Conservation (phyloP, 345 rosid genomes). For the Melaleuca quinquenervia region DNA sequence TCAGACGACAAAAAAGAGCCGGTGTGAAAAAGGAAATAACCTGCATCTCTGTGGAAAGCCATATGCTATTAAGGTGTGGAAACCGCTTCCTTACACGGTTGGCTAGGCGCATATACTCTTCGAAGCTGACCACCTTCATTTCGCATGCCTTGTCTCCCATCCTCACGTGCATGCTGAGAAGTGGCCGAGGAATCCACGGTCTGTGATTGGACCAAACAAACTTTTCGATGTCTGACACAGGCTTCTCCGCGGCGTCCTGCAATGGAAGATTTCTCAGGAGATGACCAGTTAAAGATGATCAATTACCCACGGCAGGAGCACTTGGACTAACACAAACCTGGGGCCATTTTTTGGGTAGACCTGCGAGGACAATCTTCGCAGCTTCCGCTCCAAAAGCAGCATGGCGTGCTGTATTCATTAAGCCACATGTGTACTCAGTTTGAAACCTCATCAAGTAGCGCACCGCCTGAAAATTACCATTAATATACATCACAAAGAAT, state of each 20-base stretch:
- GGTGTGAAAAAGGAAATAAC: conserved; percentile 4
- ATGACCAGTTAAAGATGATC: background rate
- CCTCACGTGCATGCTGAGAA: conserved; percentile 92
- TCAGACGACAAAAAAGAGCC: background rate
- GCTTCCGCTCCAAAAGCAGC: conserved; percentile 80
- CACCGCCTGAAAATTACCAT: conserved; percentile 31
- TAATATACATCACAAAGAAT: background rate
- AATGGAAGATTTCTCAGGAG: background rate
- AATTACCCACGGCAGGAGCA: background rate
- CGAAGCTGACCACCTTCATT: conserved; percentile 70
- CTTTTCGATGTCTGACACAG: conserved; percentile 47
- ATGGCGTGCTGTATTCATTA: conserved; percentile 72
- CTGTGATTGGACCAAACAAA: conserved; percentile 72
- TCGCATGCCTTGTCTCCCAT: conserved; percentile 99
- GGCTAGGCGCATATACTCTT: conserved; percentile 65
- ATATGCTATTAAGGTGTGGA: conserved; percentile 58
- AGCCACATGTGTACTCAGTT: conserved; percentile 64
- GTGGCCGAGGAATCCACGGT: conserved; percentile 86
- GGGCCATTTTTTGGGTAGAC: conserved; percentile 41
- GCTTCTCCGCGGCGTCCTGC: conserved; percentile 18
- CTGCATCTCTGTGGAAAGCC: conserved; percentile 98
- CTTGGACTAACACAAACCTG: conserved; percentile 16
- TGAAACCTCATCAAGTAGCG: conserved; percentile 86
- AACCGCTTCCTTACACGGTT: conserved; percentile 43
- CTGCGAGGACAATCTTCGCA: conserved; percentile 47